These are phyloP conservation scores for Colletotrichum incanum DNA, from an alignment of 2,329 filamentous ascomycete species.

Conservation along the genomic window DNA sequence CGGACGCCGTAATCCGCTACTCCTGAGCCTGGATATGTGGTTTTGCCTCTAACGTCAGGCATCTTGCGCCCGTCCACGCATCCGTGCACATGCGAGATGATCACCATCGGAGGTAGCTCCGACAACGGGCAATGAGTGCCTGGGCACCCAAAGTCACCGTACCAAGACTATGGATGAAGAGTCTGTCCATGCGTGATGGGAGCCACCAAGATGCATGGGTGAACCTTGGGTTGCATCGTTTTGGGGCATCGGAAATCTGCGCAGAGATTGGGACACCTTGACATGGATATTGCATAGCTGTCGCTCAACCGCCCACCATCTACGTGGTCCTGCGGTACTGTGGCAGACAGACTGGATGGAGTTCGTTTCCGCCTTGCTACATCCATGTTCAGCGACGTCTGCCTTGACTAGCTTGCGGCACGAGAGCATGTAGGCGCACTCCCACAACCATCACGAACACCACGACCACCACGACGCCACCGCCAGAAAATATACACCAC, in stretches of 20 bases:
- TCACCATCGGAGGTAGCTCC: constrained; percentile 13
- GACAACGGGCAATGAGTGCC: constrained; percentile 1
- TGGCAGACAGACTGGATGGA: constrained; percentile 1
- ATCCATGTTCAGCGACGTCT: constrained; percentile 15
- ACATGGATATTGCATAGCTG: constrained; percentile 4
- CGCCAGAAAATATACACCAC: constrained; percentile 7
- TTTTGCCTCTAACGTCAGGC: constrained; percentile 1
- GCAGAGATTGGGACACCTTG: neutral
- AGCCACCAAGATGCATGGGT: constrained; percentile 3
- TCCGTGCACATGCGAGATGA: constrained; percentile 2
- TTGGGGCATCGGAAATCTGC: constrained; percentile 5
- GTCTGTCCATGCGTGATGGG: neutral
- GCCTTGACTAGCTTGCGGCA: constrained; percentile 1
- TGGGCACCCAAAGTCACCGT: neutral
- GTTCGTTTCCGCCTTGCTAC: constrained; percentile 29
- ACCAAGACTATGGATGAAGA: constrained; percentile 6
- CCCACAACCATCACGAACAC: neutral
- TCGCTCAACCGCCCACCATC: neutral
- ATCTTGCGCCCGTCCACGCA: neutral
- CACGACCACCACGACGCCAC: neutral
- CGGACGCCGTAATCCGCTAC: neutral
- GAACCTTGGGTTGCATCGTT: neutral
- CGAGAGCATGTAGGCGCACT: constrained; percentile 4
- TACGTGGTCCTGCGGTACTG: too few species aligned
- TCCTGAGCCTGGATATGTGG: neutral